Conservation (phyloP, 495 filamentous ascomycete species). For the Aspergillus nanangensis region DNA sequence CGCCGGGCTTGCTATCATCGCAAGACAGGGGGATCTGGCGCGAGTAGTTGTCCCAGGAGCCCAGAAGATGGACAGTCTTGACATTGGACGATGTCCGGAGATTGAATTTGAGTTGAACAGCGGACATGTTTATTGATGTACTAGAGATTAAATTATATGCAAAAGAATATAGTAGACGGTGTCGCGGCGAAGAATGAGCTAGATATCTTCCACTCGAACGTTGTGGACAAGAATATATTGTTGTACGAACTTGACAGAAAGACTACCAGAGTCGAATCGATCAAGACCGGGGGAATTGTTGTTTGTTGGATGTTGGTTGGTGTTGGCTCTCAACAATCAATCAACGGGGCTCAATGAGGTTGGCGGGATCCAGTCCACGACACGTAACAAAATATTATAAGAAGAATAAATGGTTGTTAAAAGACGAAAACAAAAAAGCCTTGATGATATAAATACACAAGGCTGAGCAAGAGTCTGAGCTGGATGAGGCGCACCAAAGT, state of each 20-base stretch:
- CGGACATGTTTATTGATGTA: constrained; percentile 57
- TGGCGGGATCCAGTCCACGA: constrained; percentile 26
- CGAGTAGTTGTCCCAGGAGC: constrained; percentile 96
- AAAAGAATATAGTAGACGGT: constrained; percentile 16
- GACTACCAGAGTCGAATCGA: constrained; percentile 22
- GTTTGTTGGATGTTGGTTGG: constrained; percentile 14
- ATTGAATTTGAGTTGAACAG: constrained; percentile 81
- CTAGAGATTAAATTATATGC: constrained; percentile 24
- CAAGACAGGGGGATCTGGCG: constrained; percentile 89
- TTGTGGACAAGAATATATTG: constrained; percentile 1
- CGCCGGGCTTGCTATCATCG: constrained; percentile 77
- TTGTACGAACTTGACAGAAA: constrained; percentile 8
- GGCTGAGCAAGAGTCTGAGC: constrained; percentile 31
- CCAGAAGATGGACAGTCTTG: constrained; percentile 96
- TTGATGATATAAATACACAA: constrained; percentile 16
- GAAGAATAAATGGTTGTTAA: constrained; percentile 4
- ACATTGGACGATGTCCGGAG: constrained; percentile 94
- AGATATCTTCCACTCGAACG: neutral
- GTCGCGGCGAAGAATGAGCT: constrained; percentile 6
- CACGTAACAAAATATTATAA: constrained; percentile 18
- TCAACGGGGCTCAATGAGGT: constrained; percentile 1
- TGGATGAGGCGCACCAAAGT: constrained; percentile 36
- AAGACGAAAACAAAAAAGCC: constrained; percentile 1
- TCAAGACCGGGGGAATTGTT: constrained; percentile 11
- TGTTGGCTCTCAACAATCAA: constrained; percentile 5